Conservation (phyloP, 2,329 filamentous ascomycete genomes). For the Phyllosticta capitalensis region DNA sequence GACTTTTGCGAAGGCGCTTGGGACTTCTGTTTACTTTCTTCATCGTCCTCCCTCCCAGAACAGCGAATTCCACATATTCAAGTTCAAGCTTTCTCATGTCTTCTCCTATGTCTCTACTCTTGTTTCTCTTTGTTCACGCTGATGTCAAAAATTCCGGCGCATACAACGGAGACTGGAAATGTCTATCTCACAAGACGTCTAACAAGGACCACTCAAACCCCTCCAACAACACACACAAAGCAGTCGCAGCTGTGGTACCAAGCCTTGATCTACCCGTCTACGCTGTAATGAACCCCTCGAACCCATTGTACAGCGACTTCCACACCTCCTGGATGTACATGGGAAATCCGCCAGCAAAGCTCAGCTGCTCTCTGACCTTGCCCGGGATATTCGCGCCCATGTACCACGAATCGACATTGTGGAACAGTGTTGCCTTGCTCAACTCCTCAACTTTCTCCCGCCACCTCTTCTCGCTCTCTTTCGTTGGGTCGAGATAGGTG, state of each 20-base stretch:
- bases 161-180: too few relatives aligned
- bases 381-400: constrained; percentile 38
- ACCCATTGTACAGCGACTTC: constrained; percentile 27
- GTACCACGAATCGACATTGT: constrained; percentile 34
- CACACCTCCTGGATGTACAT: constrained; percentile 32
- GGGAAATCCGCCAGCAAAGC: constrained; percentile 34
- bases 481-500: constrained; percentile 26
- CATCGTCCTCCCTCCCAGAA: too few relatives aligned
- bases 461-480: constrained; percentile 32
- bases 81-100: too few relatives aligned
- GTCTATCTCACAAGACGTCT: too few relatives aligned
- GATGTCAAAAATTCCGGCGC: too few relatives aligned
- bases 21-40: too few relatives aligned
- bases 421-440: constrained; percentile 33
- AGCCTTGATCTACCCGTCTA: not conserved
- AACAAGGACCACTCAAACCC: too few relatives aligned
- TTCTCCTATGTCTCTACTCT: too few relatives aligned
- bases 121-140: too few relatives aligned
- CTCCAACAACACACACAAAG: too few relatives aligned
- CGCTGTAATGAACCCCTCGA: constrained; percentile 22
- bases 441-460: constrained; percentile 30
- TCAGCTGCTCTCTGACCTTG: constrained; percentile 36
- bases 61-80: too few relatives aligned
- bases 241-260: not conserved
- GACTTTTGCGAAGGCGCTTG: too few relatives aligned